These are phyloP conservation scores for Picea glauca DNA, from an alignment of 75 land plant genomes.

Conservation along the genomic window DNA sequence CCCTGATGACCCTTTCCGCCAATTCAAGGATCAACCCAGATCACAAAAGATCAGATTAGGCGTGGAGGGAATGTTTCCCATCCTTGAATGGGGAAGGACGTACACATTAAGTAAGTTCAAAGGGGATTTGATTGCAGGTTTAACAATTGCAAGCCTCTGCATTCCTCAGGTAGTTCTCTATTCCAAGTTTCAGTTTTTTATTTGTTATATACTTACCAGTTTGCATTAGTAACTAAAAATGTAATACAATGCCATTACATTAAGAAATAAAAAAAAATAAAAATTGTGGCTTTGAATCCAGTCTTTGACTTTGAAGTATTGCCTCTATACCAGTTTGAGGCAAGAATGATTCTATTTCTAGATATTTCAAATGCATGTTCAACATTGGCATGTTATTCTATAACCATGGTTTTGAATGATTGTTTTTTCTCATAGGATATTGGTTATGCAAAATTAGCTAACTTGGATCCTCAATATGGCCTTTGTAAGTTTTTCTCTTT, in stretches of 20 bases:
- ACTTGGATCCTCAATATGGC: conserved; percentile 67
- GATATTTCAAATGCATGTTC: too few species aligned
- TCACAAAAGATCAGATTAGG: background rate
- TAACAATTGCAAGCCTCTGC: conserved; percentile 93
- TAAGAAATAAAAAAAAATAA: too few species aligned
- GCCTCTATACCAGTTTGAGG: too few species aligned
- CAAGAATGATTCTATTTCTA: too few species aligned
- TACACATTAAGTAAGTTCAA: conserved; percentile 47
- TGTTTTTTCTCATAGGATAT: conserved; percentile 33
- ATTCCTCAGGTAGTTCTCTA: conserved; percentile 69
- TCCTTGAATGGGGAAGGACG: conserved; percentile 62
- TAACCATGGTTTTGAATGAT: too few species aligned
- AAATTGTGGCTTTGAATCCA: too few species aligned
- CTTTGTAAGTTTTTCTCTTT: conserved; percentile 46
- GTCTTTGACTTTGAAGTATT: too few species aligned
- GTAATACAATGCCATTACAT: too few species aligned
- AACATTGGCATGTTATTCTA: too few species aligned
- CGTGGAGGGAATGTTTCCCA: conserved; percentile 49
- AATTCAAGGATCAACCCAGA: conserved; percentile 24
- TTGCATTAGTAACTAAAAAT: too few species aligned
- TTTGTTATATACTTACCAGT: too few species aligned
- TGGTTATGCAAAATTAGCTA: conserved; percentile 73
- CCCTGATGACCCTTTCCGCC: conserved; percentile 32
- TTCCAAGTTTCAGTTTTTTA: too few species aligned
- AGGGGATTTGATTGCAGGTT: conserved; percentile 73